These are phyloP conservation scores for Phlebiopsis flavidoalba DNA, from an alignment of 768 basidiomycete species.

Conservation along the genomic window DNA sequence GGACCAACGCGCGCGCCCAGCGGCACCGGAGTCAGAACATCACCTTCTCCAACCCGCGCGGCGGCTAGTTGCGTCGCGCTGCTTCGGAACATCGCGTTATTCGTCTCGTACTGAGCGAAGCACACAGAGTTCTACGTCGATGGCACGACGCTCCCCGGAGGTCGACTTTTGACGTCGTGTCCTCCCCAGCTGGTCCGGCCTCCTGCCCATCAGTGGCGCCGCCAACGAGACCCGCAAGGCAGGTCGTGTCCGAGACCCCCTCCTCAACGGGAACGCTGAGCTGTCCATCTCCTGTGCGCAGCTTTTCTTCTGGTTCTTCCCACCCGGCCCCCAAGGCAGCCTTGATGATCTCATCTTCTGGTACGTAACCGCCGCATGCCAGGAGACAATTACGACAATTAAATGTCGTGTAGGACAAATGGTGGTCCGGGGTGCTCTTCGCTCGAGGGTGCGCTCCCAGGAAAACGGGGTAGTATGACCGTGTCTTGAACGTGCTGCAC, in stretches of 20 bases:
- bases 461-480: constrained; percentile 55
- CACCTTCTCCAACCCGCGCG: constrained; percentile 58
- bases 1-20: constrained; percentile 1
- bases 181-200: constrained; percentile 69
- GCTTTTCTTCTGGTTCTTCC: constrained; percentile 86
- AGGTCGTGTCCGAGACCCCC: constrained; percentile 12
- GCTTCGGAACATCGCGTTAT: no score
- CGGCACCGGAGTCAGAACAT: constrained; percentile 41
- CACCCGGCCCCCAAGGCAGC: constrained; percentile 68
- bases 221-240: constrained; percentile 67
- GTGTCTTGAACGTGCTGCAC: not conserved
- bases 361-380: constrained; percentile 30
- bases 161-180: constrained; percentile 68
- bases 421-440: constrained; percentile 81
- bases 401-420: constrained; percentile 49
- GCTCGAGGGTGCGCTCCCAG: constrained; percentile 64
- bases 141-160: constrained; percentile 54
- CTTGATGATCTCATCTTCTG: constrained; percentile 74
- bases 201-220: constrained; percentile 61
- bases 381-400: not conserved
- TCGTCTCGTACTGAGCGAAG: not conserved
- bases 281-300: constrained; percentile 21
- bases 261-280: no score
- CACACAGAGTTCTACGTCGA: constrained; percentile 63
- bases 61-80: no score